A percentile compares a stretch with the other conserved stretches of the same genome.
Evolutionary conservation across 2,329 filamentous ascomycete species (phyloP).

Genomic region (Huntiella bhutanensis): DNA sequence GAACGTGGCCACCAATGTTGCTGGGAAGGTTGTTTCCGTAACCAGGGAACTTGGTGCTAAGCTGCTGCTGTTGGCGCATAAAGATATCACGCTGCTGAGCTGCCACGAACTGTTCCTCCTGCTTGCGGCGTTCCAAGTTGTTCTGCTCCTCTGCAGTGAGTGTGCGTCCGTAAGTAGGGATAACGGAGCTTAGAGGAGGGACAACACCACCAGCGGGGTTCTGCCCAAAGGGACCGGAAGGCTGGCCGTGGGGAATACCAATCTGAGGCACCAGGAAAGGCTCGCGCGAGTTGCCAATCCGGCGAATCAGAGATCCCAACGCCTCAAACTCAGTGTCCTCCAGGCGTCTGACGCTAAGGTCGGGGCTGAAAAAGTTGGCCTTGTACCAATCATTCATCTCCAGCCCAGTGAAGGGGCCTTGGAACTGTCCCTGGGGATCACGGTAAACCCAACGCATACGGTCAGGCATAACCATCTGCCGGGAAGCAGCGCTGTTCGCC

Average conservation of each 20-base stretch:
- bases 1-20: constrained; percentile 8
- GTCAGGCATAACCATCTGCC: constrained; percentile 98
- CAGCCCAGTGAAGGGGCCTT: constrained; percentile 86
- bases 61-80: constrained; percentile 47
- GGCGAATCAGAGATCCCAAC: constrained; percentile 77
- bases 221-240: constrained; percentile 31
- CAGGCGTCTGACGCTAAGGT: constrained; percentile 83
- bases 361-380: constrained; percentile 88
- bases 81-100: constrained; percentile 88
- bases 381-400: constrained; percentile 99
- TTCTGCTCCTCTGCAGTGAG: constrained; percentile 96
- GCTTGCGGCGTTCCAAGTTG: constrained; percentile 84
- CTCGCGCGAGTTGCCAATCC: constrained; percentile 92
- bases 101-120: constrained; percentile 95
- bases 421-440: constrained; percentile 77
- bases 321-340: constrained; percentile 92
- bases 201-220: constrained; percentile 43
- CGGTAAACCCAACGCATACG: constrained; percentile 98
- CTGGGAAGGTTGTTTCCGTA: background rate
- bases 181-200: constrained; percentile 80
- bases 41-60: constrained; percentile 40
- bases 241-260: constrained; percentile 73
- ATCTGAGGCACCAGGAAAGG: constrained; percentile 96
- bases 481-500: constrained; percentile 42
- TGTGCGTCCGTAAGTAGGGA: constrained; percentile 91